Percentiles rank a stretch among this genome's conserved stretches.
These are phyloP conservation scores for Venturia carpophila DNA, from an alignment of 2,329 filamentous ascomycete genomes.

Conservation along the genomic window DNA sequence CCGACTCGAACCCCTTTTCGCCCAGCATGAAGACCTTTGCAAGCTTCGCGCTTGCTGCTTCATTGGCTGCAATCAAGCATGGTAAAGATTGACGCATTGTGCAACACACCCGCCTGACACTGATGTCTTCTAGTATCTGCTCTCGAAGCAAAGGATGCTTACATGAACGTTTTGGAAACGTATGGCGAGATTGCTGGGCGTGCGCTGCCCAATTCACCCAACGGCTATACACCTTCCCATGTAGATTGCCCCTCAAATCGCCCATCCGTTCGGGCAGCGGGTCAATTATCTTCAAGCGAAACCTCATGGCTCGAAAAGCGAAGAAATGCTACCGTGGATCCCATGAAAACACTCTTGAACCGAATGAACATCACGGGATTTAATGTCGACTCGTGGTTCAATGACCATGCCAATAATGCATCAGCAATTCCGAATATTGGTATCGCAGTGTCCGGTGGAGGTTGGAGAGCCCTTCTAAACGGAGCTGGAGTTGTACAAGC, in stretches of 20 bases:
- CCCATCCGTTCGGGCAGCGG: slow-evolving; percentile 60
- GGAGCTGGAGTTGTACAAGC: slow-evolving; percentile 75
- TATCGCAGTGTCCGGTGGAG: slow-evolving; percentile 76
- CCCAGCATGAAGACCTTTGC: background rate
- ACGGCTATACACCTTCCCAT: slow-evolving; percentile 59
- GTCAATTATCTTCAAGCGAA: slow-evolving; percentile 59
- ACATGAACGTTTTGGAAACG: background rate
- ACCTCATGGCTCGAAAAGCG: slow-evolving; percentile 64
- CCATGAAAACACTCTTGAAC: slow-evolving; percentile 66
- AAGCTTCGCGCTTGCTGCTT: background rate
- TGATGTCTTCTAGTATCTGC: background rate
- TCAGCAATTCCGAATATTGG: slow-evolving; percentile 61
- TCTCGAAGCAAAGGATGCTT: background rate
- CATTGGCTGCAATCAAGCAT: background rate
- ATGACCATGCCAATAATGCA: slow-evolving; percentile 47
- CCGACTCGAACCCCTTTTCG: background rate
- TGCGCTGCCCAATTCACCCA: slow-evolving; percentile 11
- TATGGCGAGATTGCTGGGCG: slow-evolving; percentile 3
- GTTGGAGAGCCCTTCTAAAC: slow-evolving; percentile 78
- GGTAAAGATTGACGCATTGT: background rate
- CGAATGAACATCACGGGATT: slow-evolving; percentile 68
- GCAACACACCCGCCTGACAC: background rate
- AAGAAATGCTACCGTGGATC: slow-evolving; percentile 62
- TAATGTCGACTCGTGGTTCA: slow-evolving; percentile 64
- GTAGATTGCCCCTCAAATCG: slow-evolving; percentile 61